Base-by-base conservation (phyloP, 1,284 basidiomycete genomes). In the Tremellales sp. region DNA sequence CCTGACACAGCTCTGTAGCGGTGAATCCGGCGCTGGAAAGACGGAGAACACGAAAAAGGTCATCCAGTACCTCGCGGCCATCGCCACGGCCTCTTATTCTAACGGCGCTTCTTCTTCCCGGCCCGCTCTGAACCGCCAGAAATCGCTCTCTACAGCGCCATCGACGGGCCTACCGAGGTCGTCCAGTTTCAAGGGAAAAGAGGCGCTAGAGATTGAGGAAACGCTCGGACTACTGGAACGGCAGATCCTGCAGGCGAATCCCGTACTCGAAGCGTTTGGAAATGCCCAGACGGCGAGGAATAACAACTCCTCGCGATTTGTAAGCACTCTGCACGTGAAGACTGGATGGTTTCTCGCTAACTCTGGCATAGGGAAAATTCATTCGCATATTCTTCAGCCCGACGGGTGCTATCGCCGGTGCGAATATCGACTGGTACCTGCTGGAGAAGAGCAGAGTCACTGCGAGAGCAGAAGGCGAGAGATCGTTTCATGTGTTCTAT, bases 21-120 rank as follows among this genome's bases (percentile, higher is more conserved):
- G 95, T 46, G 95, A 98, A 77, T 98, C 95, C 3, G 95, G 95
- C 34, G 95, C 95, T 1, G 95, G 95, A 37, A 99, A 98, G 78
- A 99, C 95, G 1, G 95, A 98, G 71, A 98, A 94, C 74, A 99
- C 95, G 13, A 98, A 99, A 79, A 97, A 97, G 68, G 94, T 98
- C 63, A 99, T 99, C 50, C 95, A 98, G 71, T 99, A 98, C 72
- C 84, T 99, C 27, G 94, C 95, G 1, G 91, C 95, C 9, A 97
- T 97, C 57, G 95, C 95, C 3, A 84, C 78, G 2, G 74, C 81
- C 73, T 80, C n/a, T 78, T 6, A 78, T 77, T 13, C 81, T 75
- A 43, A 59, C 31, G 48, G 58, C 35, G 45, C 49, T 44, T 49
- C 56, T 36, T 51, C 60, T 75, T 66, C 62, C 63, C n/a, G 34